Evolutionary conservation across 2,329 filamentous ascomycete species (phyloP), one percentile per base, ranked within the genome.

Genomic region (Aspergillus calidoustus): DNA sequence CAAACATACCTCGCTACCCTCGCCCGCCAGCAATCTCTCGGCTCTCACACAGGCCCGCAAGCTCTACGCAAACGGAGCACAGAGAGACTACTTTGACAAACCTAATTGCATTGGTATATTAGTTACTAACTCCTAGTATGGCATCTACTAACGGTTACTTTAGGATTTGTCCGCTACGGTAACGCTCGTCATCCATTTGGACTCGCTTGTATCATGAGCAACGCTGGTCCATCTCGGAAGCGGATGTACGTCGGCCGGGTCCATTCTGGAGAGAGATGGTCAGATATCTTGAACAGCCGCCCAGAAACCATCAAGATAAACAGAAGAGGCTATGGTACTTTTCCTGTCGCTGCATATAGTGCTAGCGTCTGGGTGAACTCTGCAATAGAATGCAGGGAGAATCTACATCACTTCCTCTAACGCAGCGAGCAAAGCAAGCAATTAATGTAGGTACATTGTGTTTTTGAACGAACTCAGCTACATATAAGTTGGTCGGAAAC

Each of bases 61-160:
- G 68, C 77, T 89, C 7, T 91, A 88, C 70, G 87, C 88, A 0
- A 90, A 91, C 65, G 89, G 89, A 7, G 76, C 81, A 25, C 88
- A 91, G 70, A 76, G 81, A 47, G 84, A 91, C 66, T 91, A 90
- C 70, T 87, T 87, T 65, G 84, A 89, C 68, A 76, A 81, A 9
- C 75, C 82, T 13, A 84, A 84, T 57, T 89, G 86, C 71, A 82
- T 91, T 57, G 88, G 87, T 55, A 70, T 68, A 19, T 2, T 19
- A 4, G 49, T 53, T 25, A 17, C 23, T 9, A 22, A 30, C 44
- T 23, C 4, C 4, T 22, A n/a, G 23, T 25, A 5, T 53, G 3
- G n/a, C 7, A n/a, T 44, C 11, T 49, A 23, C 51, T 15, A 34
- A 54, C 25, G 23, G 25, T 7, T 47, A 8, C 11, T n/a, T 8